Evolutionary conservation across 2,329 filamentous ascomycete species (phyloP).

Genomic region (Trichoderma afroharzianum): DNA sequence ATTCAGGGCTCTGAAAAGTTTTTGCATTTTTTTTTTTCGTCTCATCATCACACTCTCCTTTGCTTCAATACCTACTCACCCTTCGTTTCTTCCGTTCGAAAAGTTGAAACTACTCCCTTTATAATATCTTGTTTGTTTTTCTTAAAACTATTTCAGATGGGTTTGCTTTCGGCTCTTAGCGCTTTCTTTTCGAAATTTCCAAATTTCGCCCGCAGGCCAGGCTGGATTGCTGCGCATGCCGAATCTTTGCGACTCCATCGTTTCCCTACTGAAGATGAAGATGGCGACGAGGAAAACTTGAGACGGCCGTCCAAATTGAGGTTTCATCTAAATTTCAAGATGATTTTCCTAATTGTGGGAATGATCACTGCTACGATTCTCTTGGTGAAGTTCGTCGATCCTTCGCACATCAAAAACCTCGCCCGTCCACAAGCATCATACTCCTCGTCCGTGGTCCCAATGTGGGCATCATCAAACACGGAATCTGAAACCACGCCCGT

Average conservation of each 20-base stretch:
- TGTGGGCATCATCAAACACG: neutral
- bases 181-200: neutral
- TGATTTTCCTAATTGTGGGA: neutral
- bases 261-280: neutral
- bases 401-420: neutral
- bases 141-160: neutral
- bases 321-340: neutral
- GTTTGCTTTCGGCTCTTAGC: neutral
- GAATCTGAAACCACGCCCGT: neutral
- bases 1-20: neutral
- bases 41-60: neutral
- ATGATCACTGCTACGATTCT: neutral
- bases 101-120: neutral
- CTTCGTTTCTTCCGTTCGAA: neutral
- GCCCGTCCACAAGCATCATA: neutral
- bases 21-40: neutral
- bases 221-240: slow-evolving; percentile 5
- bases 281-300: neutral
- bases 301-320: neutral
- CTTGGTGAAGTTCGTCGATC: neutral
- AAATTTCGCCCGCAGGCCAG: neutral
- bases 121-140: neutral
- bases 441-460: neutral
- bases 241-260: neutral
- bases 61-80: neutral